Evolutionary conservation across 164 flowering plant species (phyloP), one percentile per base, ranked within the genome.

Genomic region (Nelumbo lutea): DNA sequence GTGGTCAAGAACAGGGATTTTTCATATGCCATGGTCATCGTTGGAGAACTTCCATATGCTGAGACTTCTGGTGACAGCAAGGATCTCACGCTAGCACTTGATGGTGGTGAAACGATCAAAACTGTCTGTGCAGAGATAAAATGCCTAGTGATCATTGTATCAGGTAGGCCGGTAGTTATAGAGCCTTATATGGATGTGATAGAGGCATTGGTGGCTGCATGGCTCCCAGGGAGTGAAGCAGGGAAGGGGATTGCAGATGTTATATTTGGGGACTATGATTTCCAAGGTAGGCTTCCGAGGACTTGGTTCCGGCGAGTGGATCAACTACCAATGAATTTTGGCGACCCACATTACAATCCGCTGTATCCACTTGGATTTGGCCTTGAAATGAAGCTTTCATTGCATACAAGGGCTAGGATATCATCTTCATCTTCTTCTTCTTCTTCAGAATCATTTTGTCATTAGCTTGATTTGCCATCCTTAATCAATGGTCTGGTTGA

Each of bases 181-280:
- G 79, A 80, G 62, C 85, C 83, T 1, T 78, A 80, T 58, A 39
- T 83, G 43, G 67, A 38, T 1, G 61, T 39, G 45, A 80, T 83
- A n/a, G 83, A 80, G n/a, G 87, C 85, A 1, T 70, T 83, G 14
- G 82, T 83, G 13, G 83, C 87, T 5, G 87, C 85, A 1, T 83
- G 85, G 85, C 74, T 83, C 3, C 87, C 87, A 0, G 87, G 87
- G 9, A 72, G 75, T 4, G 87, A 83, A 62, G 79, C 73, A 14
- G 87, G 87, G 7, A 79, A 75, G 46, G 87, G 87, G 13, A 76
- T 83, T 15, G 74, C 87, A 2, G 84, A 83, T 63, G 81, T 82
- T 40, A 67, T 83, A 27, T 83, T 83, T 62, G 87, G 86, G 4
- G 78, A 79, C 55, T 73, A 68, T 63, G 80, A 82, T 38, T 84